Conservation (phyloP, 345 rosid species). For the Citrus cavaleriei region DNA sequence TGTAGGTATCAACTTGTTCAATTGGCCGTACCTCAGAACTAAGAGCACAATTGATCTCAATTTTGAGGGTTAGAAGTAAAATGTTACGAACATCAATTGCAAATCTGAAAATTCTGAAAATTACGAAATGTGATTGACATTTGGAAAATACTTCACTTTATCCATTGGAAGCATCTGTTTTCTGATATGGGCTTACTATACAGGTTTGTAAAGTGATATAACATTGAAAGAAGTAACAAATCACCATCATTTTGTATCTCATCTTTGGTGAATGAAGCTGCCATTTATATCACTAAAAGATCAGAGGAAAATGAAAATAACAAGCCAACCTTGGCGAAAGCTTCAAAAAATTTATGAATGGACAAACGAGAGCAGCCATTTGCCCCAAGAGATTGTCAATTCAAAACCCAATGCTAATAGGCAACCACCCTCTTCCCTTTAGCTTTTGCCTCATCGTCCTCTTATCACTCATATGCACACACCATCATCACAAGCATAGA, state of each 20-base stretch:
- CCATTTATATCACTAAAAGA: neutral
- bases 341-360: neutral
- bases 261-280: neutral
- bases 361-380: neutral
- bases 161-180: no score
- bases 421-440: neutral
- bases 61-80: no score
- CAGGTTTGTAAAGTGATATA: no score
- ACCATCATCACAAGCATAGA: neutral
- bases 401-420: neutral
- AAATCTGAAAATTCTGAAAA: no score
- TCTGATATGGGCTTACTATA: no score
- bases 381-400: neutral
- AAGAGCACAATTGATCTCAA: no score
- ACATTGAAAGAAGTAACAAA: neutral
- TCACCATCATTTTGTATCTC: neutral
- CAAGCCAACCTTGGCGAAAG: neutral
- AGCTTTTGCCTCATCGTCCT: neutral
- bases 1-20: no score
- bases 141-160: no score
- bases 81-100: no score
- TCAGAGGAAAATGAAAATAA: neutral
- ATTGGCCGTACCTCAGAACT: no score
- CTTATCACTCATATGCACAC: neutral
- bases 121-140: no score